These are phyloP conservation scores for Citrus australasica DNA, from an alignment of 345 rosid species.

Conservation along the genomic window DNA sequence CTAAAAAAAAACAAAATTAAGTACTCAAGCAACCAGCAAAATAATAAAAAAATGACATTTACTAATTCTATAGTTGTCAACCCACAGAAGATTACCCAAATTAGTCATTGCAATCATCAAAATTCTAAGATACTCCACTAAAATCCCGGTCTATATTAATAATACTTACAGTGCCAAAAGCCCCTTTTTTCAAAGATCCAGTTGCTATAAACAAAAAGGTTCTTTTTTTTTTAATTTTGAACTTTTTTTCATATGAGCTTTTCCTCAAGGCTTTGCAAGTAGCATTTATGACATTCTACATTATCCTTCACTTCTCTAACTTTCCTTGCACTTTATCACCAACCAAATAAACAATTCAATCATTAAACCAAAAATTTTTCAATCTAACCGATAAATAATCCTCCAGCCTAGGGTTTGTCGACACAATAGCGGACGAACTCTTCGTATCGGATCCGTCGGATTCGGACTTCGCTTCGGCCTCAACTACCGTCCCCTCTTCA, in stretches of 20 bases:
- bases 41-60: neutral
- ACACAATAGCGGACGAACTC: constrained; percentile 75
- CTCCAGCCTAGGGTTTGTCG: constrained; percentile 75
- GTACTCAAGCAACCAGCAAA: neutral
- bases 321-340: neutral
- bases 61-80: neutral
- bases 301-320: neutral
- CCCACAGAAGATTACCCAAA: neutral
- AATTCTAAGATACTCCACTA: neutral
- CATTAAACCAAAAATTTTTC: neutral
- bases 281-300: neutral
- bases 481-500: constrained; percentile 31
- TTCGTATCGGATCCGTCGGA: constrained; percentile 51
- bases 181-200: neutral
- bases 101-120: neutral
- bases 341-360: neutral
- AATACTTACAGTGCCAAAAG: neutral
- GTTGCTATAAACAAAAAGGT: too few species aligned
- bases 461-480: constrained; percentile 43
- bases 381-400: constrained; percentile 80
- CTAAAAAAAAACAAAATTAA: neutral
- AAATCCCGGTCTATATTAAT: neutral
- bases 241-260: too few species aligned
- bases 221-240: too few species aligned
- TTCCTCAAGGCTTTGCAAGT: too few species aligned